phyloP scores from a whole-genome alignment of 345 rosid species.

The Lumnitzera racemosa region DNA sequence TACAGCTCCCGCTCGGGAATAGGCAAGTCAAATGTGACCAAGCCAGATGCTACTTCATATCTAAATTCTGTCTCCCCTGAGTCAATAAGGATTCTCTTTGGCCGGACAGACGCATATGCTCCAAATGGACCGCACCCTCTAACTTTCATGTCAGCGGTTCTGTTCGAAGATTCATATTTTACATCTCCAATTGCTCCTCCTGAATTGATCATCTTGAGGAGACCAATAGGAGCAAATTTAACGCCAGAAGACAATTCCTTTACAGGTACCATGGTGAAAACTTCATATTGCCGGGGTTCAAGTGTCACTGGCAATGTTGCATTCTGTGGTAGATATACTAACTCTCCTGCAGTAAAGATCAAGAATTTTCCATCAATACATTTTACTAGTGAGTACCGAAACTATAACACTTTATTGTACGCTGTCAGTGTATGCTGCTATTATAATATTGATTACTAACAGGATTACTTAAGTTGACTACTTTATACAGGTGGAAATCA shows the following conservation, averaged over 20 bases:
- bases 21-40: slow-evolving; percentile 31
- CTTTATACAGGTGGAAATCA: too few species aligned
- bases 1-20: slow-evolving; percentile 41
- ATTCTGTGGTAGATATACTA: slow-evolving; percentile 45
- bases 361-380: not conserved
- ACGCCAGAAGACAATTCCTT: slow-evolving; percentile 31
- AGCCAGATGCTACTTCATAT: slow-evolving; percentile 29
- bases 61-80: slow-evolving; percentile 26
- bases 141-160: slow-evolving; percentile 24
- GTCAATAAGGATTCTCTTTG: slow-evolving; percentile 31
- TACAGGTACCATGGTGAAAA: slow-evolving; percentile 52
- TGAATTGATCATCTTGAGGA: slow-evolving; percentile 50
- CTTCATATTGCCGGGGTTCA: slow-evolving; percentile 45
- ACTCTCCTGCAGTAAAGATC: slow-evolving; percentile 37
- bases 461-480: too few species aligned
- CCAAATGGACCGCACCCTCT: slow-evolving; percentile 44
- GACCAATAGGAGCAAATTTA: slow-evolving; percentile 41
- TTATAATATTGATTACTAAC: too few species aligned
- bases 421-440: too few species aligned
- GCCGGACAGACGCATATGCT: slow-evolving; percentile 37
- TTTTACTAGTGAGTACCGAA: not conserved
- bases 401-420: too few species aligned
- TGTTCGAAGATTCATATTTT: slow-evolving; percentile 18
- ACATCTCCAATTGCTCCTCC: slow-evolving; percentile 50
- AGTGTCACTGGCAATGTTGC: slow-evolving; percentile 50